A percentile compares a stretch with the other conserved stretches of the same genome.
phyloP scores from a whole-genome alignment of 345 rosid species.

The Theobroma cacao region DNA sequence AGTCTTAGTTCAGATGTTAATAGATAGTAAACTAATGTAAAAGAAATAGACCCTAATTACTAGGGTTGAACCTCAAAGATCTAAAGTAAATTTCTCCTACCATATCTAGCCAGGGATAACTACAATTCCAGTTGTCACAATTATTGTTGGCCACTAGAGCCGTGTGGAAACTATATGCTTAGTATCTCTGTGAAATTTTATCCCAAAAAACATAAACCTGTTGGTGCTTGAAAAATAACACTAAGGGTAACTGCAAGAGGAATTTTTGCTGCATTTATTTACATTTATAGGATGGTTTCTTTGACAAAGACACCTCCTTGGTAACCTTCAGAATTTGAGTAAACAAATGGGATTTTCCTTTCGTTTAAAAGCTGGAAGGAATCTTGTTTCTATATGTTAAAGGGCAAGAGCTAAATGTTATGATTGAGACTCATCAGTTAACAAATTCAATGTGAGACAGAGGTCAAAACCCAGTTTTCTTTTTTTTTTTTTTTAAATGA shows the following conservation, averaged over 20 bases:
- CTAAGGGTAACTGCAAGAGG: not conserved
- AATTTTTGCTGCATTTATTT: too few species aligned
- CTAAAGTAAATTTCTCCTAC: not conserved
- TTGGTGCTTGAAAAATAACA: not conserved
- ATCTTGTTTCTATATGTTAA: not conserved
- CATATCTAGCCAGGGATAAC: not conserved
- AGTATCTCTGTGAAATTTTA: not conserved
- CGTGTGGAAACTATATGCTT: not conserved
- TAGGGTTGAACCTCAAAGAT: not conserved
- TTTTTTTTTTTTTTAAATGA: too few species aligned
- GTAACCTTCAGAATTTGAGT: too few species aligned
- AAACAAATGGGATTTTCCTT: not conserved
- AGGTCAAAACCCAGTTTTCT: too few species aligned
- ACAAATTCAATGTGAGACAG: too few species aligned
- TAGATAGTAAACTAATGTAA: not conserved
- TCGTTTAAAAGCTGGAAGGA: not conserved
- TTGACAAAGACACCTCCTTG: not conserved
- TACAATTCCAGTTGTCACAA: not conserved
- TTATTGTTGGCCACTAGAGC: not conserved
- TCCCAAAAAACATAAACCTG: not conserved
- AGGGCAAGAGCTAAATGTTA: too few species aligned
- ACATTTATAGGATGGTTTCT: too few species aligned
- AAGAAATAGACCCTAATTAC: not conserved
- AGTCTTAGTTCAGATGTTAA: not conserved
- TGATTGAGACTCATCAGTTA: too few species aligned